Evolutionary conservation across 306 rosid species (phyloP).

Genomic region (Cucurbita moschata): DNA sequence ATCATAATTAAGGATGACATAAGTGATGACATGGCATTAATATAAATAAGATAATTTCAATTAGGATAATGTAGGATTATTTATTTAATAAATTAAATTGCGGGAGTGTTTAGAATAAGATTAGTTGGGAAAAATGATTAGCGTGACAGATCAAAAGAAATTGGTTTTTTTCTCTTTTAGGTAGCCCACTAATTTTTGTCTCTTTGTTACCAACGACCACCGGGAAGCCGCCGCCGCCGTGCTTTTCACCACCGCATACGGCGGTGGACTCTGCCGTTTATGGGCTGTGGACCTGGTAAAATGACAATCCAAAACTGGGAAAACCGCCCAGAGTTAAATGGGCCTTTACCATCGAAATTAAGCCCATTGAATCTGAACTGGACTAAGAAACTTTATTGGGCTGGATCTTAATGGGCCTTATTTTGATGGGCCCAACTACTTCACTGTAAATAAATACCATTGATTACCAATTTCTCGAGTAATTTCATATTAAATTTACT

Average conservation of each 20-base stretch:
- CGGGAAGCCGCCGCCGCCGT: not conserved
- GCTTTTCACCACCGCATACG: not conserved
- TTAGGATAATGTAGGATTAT: not conserved
- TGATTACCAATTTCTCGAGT: too few relatives aligned
- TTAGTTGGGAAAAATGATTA: not conserved
- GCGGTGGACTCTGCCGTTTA: not conserved
- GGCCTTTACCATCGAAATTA: not conserved
- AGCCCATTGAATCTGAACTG: not conserved
- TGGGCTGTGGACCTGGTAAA: too few relatives aligned
- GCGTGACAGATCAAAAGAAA: not conserved
- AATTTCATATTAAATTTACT: too few relatives aligned
- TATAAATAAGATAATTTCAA: not conserved
- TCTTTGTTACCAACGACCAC: not conserved
- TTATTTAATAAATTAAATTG: not conserved
- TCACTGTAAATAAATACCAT: too few relatives aligned
- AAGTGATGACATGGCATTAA: not conserved
- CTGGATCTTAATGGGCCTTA: too few relatives aligned
- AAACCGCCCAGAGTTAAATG: not conserved
- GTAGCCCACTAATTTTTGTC: not conserved
- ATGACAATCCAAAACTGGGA: too few relatives aligned
- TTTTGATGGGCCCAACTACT: too few relatives aligned
- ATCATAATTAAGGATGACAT: not conserved
- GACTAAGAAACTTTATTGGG: too few relatives aligned
- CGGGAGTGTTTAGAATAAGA: not conserved
- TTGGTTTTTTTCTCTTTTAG: not conserved